A percentile compares a stretch with the other conserved stretches of the same genome.
phyloP scores from a whole-genome alignment of 208 protist species.

The Blastocrithidia nonstop region DNA sequence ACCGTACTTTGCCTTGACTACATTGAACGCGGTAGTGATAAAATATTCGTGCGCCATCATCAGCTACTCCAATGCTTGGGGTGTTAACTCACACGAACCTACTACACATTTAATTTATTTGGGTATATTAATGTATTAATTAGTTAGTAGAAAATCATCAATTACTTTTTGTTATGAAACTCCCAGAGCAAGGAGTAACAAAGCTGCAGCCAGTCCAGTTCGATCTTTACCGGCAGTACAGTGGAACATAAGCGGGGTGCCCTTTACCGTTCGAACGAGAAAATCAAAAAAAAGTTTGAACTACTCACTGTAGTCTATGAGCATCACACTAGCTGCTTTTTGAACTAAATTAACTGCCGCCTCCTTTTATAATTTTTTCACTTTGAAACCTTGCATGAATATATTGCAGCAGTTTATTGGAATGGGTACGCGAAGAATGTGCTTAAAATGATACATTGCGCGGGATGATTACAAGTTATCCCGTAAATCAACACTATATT shows the following conservation, averaged over 20 bases:
- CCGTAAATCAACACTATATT: slow-evolving; percentile 25
- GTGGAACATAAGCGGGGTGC: slow-evolving; percentile 16
- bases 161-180: slow-evolving; percentile 14
- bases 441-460: slow-evolving; percentile 2
- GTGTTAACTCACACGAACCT: not conserved
- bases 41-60: not conserved
- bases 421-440: slow-evolving; percentile 7
- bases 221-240: slow-evolving; percentile 37
- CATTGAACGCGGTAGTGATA: not conserved
- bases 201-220: slow-evolving; percentile 20
- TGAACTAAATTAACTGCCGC: slow-evolving; percentile 8
- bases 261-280: slow-evolving; percentile 10
- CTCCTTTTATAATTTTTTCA: slow-evolving; percentile 4
- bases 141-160: slow-evolving; percentile 20
- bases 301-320: slow-evolving; percentile 14
- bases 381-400: not conserved
- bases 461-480: slow-evolving; percentile 6
- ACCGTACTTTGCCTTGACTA: not conserved
- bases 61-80: not conserved
- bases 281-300: slow-evolving; percentile 14
- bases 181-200: slow-evolving; percentile 18
- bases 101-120: not conserved
- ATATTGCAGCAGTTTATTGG: slow-evolving; percentile 10
- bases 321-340: slow-evolving; percentile 4
- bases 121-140: slow-evolving; percentile 2